Conservation (phyloP, 108 stramenopile genomes). For the Mayamaea pseudoterrestris region DNA sequence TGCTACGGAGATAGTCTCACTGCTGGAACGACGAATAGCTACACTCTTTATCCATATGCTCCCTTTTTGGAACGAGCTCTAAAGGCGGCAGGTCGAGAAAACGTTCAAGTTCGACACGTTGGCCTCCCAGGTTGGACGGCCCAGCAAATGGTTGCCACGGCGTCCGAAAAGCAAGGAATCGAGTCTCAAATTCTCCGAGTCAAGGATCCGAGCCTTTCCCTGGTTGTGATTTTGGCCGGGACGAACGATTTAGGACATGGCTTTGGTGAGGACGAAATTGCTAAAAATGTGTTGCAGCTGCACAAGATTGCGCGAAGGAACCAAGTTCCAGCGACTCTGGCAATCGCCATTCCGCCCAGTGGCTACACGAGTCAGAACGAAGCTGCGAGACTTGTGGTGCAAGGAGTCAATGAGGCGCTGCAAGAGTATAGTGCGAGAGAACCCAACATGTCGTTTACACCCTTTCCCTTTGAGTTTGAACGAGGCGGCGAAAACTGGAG, state of each 20-base stretch:
- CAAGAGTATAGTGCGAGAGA: slow-evolving; percentile 12
- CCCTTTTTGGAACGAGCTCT: slow-evolving; percentile 42
- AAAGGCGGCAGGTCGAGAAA: background rate
- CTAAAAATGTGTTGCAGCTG: slow-evolving; percentile 17
- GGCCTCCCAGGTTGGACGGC: slow-evolving; percentile 68
- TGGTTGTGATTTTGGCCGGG: slow-evolving; percentile 50
- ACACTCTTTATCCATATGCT: slow-evolving; percentile 41
- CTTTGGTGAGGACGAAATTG: slow-evolving; percentile 18
- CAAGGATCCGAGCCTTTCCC: slow-evolving; percentile 23
- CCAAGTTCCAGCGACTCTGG: slow-evolving; percentile 27
- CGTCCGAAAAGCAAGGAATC: slow-evolving; percentile 25
- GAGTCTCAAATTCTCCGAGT: slow-evolving; percentile 17
- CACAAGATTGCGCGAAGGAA: slow-evolving; percentile 15
- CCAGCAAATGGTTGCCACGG: slow-evolving; percentile 27
- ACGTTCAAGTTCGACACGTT: slow-evolving; percentile 31
- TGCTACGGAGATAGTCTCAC: slow-evolving; percentile 74
- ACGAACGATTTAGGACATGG: slow-evolving; percentile 58
- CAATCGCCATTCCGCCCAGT: slow-evolving; percentile 54
- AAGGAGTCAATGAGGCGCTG: slow-evolving; percentile 28
- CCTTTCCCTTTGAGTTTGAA: slow-evolving; percentile 39
- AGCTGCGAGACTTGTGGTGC: slow-evolving; percentile 16
- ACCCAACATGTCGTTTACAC: slow-evolving; percentile 21
- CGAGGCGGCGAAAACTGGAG: slow-evolving; percentile 21
- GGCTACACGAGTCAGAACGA: slow-evolving; percentile 35
- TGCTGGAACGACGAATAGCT: slow-evolving; percentile 38